Evolutionary conservation across 371 early-diverging fungal species (phyloP), one percentile per base, ranked within the genome.

Genomic region (Globomyces sp.): DNA sequence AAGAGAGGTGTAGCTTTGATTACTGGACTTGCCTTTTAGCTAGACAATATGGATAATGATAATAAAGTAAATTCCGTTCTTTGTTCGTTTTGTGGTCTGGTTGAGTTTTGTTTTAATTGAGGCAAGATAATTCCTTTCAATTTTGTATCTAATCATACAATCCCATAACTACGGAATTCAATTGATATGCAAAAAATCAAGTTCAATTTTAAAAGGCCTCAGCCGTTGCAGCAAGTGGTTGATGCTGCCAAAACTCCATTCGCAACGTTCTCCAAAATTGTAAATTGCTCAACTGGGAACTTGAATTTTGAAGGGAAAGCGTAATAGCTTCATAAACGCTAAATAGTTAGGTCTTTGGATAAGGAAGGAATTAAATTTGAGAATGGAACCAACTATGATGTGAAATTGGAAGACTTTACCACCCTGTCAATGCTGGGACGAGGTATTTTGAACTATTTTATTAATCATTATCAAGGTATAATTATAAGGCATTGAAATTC

Each of bases 301-400:
- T 84, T 96, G 61, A 91, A 90, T 72, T 95, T 96, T 50, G 81
- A 86, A 46, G 94, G 93, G 45, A 96, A 94, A 75, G 94, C 95
- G 4, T 24, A 24, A 24, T 24, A 24, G 24, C 24, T 24, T 24
- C 24, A 24, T 24, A 24, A 24, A 24, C 24, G 24, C 24, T 24
- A 24, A 24, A 24, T 24, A 24, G 24, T 24, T 24, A 24, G 24
- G 24, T 88, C 93, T 45, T 83, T 96, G 64, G 90, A 92, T 76
- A 86, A 90, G 3, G 87, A 89, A 46, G 95, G 95, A 42, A 94
- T 95, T 46, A 89, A 94, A 79, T 96, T 96, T 71, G 86, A 85
- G 66, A 90, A 86, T 73, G 95, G 95, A 51, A 88, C 82, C 71
- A 86, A 87, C 64, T 95, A 94, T 77, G 83, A 86, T 55, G 93